Evolutionary conservation across 176 grass and related monocot species (phyloP).

Genomic region (Carex pumila): DNA sequence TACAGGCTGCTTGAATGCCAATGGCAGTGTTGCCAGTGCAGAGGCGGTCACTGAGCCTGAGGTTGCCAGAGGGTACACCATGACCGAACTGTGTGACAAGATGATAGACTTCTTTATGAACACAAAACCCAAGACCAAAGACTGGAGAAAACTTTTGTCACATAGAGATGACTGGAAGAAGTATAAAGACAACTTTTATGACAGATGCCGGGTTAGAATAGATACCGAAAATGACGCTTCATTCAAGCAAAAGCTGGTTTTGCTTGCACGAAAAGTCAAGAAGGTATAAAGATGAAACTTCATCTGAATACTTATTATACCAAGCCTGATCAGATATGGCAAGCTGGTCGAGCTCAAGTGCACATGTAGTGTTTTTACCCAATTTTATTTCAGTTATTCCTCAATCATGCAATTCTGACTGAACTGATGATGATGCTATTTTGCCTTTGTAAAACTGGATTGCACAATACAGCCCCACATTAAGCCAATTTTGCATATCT

Average conservation of each 20-base stretch:
- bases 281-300: constrained; percentile 37
- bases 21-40: constrained; percentile 12
- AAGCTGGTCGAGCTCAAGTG: neutral
- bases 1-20: neutral
- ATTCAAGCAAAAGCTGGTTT: constrained; percentile 64
- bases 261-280: constrained; percentile 83
- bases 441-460: neutral
- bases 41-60: constrained; percentile 37
- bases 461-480: neutral
- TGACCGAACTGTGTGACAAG: constrained; percentile 77
- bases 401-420: neutral
- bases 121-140: constrained; percentile 72
- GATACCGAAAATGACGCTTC: constrained; percentile 45
- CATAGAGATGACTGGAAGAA: constrained; percentile 90
- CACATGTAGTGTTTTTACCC: neutral
- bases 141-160: constrained; percentile 87
- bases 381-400: neutral
- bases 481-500: neutral
- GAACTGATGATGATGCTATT: neutral
- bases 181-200: constrained; percentile 57
- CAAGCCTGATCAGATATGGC: neutral
- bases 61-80: constrained; percentile 58
- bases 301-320: neutral
- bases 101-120: constrained; percentile 86
- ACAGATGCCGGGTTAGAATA: constrained; percentile 31